phyloP scores from a whole-genome alignment of 768 basidiomycete genomes.

The Lactarius evosmus region DNA sequence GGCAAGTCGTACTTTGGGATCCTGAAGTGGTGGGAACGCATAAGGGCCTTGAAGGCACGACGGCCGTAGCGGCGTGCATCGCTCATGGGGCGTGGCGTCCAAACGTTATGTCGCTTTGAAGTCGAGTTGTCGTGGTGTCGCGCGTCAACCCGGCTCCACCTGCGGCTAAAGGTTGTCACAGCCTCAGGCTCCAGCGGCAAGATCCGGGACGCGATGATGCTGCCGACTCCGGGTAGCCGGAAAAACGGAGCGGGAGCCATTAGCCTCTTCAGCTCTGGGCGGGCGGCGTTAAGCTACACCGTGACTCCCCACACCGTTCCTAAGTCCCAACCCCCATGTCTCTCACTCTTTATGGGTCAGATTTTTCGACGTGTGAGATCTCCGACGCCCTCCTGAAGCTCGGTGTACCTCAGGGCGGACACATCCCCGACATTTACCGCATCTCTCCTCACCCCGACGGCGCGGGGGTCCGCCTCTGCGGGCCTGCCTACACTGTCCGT shows the following conservation, averaged over 20 bases:
- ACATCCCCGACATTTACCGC: conserved; percentile 73
- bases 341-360: conserved; percentile 28
- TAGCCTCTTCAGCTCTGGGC: no score
- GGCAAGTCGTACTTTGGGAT: conserved; percentile 69
- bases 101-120: neutral
- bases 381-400: conserved; percentile 89
- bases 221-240: no score
- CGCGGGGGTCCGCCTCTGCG: conserved; percentile 47
- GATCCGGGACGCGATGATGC: neutral
- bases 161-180: no score
- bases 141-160: no score
- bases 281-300: no score
- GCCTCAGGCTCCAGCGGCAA: neutral
- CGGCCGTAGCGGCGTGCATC: conserved; percentile 39
- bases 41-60: conserved; percentile 53
- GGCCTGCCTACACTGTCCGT: conserved; percentile 83
- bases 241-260: no score
- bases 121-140: neutral
- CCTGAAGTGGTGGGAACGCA: conserved; percentile 65
- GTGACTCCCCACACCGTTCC: neutral
- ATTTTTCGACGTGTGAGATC: conserved; percentile 76
- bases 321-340: conserved; percentile 17
- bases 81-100: conserved; percentile 16
- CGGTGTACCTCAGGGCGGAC: conserved; percentile 64
- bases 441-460: conserved; percentile 47